A percentile compares a stretch with the other conserved stretches of the same genome.
Conservation (phyloP, 2,329 filamentous ascomycete genomes). For the Lachnellula cervina region DNA sequence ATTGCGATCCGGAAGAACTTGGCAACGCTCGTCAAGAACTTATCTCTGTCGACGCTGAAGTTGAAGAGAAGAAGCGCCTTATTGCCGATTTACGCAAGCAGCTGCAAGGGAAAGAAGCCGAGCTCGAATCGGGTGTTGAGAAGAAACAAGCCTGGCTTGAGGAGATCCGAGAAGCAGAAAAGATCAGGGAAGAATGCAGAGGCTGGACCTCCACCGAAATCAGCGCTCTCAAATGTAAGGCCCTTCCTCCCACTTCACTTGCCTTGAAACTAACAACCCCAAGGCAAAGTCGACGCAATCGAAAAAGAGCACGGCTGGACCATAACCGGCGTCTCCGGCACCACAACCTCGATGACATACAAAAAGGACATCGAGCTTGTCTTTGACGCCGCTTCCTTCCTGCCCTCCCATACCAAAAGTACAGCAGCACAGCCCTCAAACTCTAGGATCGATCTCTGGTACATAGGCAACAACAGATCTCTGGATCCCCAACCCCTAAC, state of each 20-base stretch:
- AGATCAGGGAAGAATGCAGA: slow-evolving; percentile 78
- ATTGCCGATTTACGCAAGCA: slow-evolving; percentile 64
- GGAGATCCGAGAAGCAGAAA: slow-evolving; percentile 79
- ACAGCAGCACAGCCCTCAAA: slow-evolving; percentile 32
- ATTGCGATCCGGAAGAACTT: slow-evolving; percentile 76
- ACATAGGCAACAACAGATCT: slow-evolving; percentile 57
- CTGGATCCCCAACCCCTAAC: slow-evolving; percentile 51
- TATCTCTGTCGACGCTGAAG: slow-evolving; percentile 57
- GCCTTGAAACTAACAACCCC: slow-evolving; percentile 34
- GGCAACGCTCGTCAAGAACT: slow-evolving; percentile 67
- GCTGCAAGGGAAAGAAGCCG: slow-evolving; percentile 60
- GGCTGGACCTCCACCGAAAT: slow-evolving; percentile 87
- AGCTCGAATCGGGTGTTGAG: slow-evolving; percentile 57
- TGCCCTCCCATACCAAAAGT: slow-evolving; percentile 24
- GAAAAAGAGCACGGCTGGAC: slow-evolving; percentile 68
- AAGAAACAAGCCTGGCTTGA: slow-evolving; percentile 65
- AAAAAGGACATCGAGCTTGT: slow-evolving; percentile 66
- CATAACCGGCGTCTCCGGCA: slow-evolving; percentile 59
- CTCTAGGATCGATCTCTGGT: slow-evolving; percentile 62
- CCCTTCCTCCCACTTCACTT: not conserved
- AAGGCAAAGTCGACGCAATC: slow-evolving; percentile 60
- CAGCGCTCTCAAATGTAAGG: slow-evolving; percentile 66
- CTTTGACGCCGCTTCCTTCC: slow-evolving; percentile 63
- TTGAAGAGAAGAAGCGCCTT: slow-evolving; percentile 63
- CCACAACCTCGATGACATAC: slow-evolving; percentile 69